These are phyloP conservation scores for Boletus sp. DNA, from an alignment of 768 basidiomycete genomes.

Conservation along the genomic window DNA sequence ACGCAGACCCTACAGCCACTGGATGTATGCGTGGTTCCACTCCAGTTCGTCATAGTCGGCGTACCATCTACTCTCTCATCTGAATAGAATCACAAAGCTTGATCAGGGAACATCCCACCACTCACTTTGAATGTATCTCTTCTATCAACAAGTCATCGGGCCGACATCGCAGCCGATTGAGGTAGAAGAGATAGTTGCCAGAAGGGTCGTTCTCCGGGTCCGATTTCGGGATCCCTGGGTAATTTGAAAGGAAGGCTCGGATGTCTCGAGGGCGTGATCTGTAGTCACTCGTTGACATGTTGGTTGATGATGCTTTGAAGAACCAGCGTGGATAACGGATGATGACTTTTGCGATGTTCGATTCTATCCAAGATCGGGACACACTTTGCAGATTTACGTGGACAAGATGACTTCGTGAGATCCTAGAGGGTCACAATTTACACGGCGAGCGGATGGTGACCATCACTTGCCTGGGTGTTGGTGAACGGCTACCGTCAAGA, in stretches of 20 bases:
- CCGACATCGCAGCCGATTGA: slow-evolving; percentile 50
- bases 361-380: slow-evolving; percentile 1
- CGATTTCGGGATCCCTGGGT: slow-evolving; percentile 15
- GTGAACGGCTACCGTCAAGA: neutral
- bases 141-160: slow-evolving; percentile 64
- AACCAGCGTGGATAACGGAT: slow-evolving; percentile 11
- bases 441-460: neutral
- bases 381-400: neutral
- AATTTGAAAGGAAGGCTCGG: slow-evolving; percentile 24
- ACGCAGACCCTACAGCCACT: slow-evolving; percentile 63
- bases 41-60: slow-evolving; percentile 64
- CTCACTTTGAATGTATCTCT: slow-evolving; percentile 60
- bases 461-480: slow-evolving; percentile 3
- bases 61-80: slow-evolving; percentile 51
- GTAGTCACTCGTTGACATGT: slow-evolving; percentile 14
- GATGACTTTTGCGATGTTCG: slow-evolving; percentile 3
- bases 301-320: slow-evolving; percentile 1
- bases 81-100: neutral
- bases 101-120: neutral
- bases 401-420: neutral
- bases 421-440: neutral
- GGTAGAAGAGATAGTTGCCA: slow-evolving; percentile 63
- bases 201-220: slow-evolving; percentile 7
- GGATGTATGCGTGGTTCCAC: slow-evolving; percentile 69
- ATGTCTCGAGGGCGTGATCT: slow-evolving; percentile 22